Conservation (phyloP, 495 filamentous ascomycete species). For the Podospora appendiculata region DNA sequence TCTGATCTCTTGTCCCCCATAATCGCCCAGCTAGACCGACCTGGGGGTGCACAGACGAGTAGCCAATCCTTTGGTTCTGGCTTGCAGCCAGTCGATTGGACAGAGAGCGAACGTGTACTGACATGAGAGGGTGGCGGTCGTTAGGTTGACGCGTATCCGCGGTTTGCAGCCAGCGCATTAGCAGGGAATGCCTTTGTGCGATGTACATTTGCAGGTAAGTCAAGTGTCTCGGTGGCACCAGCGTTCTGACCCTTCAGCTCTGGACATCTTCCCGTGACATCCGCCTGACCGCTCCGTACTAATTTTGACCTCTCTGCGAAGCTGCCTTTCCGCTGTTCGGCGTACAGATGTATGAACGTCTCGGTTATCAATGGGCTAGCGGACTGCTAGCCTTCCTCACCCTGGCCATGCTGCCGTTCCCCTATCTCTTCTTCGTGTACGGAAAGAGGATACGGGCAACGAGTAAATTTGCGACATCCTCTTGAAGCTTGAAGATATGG, state of each 20-base stretch:
- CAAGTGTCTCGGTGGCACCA: slow-evolving; percentile 23
- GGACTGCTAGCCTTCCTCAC: slow-evolving; percentile 63
- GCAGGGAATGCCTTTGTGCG: slow-evolving; percentile 84
- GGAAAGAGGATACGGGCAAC: slow-evolving; percentile 47
- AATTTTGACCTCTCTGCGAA: slow-evolving; percentile 29
- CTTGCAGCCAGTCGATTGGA: too few species aligned
- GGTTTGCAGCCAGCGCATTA: slow-evolving; percentile 80
- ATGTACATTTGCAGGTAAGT: slow-evolving; percentile 75
- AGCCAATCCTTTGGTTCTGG: not conserved
- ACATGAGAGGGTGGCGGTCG: slow-evolving; percentile 11
- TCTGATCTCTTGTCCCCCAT: not conserved
- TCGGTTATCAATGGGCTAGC: slow-evolving; percentile 69
- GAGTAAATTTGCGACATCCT: slow-evolving; percentile 36
- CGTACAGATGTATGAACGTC: slow-evolving; percentile 52
- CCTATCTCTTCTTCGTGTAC: slow-evolving; percentile 61
- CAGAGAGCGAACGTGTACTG: slow-evolving; percentile 16
- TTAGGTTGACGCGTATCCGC: slow-evolving; percentile 79
- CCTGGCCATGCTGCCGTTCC: slow-evolving; percentile 60
- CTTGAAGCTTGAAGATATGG: slow-evolving; percentile 4
- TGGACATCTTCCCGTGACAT: slow-evolving; percentile 36
- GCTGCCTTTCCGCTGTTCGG: slow-evolving; percentile 44
- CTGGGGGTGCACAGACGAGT: slow-evolving; percentile 8
- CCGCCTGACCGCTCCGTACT: slow-evolving; percentile 9
- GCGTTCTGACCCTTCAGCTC: slow-evolving; percentile 27
- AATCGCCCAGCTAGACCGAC: not conserved